These are phyloP conservation scores for Dioscorea cayenensis DNA, from an alignment of 116 monocot genomes.

Conservation along the genomic window DNA sequence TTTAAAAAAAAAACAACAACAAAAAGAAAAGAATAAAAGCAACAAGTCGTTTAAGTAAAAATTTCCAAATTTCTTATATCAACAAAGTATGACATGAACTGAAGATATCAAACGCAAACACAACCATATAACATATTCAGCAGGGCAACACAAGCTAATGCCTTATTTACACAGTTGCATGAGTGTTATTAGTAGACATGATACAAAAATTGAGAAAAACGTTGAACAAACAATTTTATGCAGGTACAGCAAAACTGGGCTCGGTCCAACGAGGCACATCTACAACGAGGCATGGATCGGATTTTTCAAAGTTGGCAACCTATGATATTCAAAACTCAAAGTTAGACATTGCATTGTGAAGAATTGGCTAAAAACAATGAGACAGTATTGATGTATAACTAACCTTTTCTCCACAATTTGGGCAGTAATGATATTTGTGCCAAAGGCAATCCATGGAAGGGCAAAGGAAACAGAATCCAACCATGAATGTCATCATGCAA, in stretches of 20 bases:
- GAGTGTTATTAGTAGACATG: too few relatives aligned
- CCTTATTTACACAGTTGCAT: not conserved
- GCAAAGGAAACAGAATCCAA: slow-evolving; percentile 90
- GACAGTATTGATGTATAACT: not conserved
- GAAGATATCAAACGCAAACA: too few relatives aligned
- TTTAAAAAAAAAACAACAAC: too few relatives aligned
- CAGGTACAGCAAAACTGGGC: slow-evolving; percentile 73
- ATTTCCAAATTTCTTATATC: too few relatives aligned
- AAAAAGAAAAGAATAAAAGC: too few relatives aligned
- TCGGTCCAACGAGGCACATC: slow-evolving; percentile 61
- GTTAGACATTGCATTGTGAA: not conserved
- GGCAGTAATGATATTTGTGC: slow-evolving; percentile 97
- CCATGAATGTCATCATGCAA: slow-evolving; percentile 94
- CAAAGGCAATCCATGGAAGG: slow-evolving; percentile 94
- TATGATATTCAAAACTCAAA: slow-evolving; percentile 8
- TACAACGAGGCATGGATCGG: slow-evolving; percentile 73
- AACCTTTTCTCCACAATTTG: slow-evolving; percentile 79
- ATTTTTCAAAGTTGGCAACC: slow-evolving; percentile 86
- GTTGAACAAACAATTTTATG: slow-evolving; percentile 12
- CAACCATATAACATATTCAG: too few relatives aligned
- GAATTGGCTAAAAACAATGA: not conserved
- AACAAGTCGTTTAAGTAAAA: too few relatives aligned
- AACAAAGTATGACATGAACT: too few relatives aligned
- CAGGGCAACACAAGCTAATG: not conserved
- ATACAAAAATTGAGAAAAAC: not conserved